phyloP scores from a whole-genome alignment of 23 red algal species.

The Gracilaria gracilis region DNA sequence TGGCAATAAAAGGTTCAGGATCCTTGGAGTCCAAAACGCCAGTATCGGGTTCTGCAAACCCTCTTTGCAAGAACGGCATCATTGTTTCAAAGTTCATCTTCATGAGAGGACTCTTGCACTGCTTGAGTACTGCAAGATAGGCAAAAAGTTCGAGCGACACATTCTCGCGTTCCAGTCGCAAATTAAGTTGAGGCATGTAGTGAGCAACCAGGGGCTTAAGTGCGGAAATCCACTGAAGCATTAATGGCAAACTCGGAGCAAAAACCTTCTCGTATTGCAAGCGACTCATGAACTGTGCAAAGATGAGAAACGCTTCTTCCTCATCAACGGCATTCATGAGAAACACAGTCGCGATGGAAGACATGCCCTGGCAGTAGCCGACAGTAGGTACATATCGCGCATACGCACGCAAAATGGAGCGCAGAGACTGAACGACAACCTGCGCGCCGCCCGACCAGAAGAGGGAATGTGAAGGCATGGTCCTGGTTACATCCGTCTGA shows the following conservation, averaged over 20 bases:
- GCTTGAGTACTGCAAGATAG: constrained; percentile 79
- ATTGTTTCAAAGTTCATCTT: constrained; percentile 89
- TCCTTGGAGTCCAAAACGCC: constrained; percentile 73
- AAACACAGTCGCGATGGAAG: constrained; percentile 85
- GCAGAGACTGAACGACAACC: constrained; percentile 85
- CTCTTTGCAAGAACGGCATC: constrained; percentile 90
- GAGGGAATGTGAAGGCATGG: constrained; percentile 84
- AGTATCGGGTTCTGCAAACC: constrained; percentile 79
- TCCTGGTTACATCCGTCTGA: constrained; percentile 88
- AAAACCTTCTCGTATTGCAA: constrained; percentile 91
- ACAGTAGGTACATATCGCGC: constrained; percentile 86
- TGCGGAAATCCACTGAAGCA: constrained; percentile 83
- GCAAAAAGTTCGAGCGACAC: constrained; percentile 84
- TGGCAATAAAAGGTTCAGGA: constrained; percentile 62
- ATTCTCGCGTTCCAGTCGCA: constrained; percentile 68
- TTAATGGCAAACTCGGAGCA: constrained; percentile 78
- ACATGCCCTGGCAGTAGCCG: constrained; percentile 99
- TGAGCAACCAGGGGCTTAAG: constrained; percentile 76
- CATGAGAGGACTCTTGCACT: constrained; percentile 66
- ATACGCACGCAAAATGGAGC: constrained; percentile 88
- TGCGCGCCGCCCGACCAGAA: constrained; percentile 94
- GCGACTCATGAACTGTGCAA: constrained; percentile 92
- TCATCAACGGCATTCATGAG: constrained; percentile 85
- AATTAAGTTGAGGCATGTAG: constrained; percentile 79
- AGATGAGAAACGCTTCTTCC: constrained; percentile 86